These are phyloP conservation scores for Leonotis leonurus DNA, from an alignment of 257 asterid species.

Conservation along the genomic window DNA sequence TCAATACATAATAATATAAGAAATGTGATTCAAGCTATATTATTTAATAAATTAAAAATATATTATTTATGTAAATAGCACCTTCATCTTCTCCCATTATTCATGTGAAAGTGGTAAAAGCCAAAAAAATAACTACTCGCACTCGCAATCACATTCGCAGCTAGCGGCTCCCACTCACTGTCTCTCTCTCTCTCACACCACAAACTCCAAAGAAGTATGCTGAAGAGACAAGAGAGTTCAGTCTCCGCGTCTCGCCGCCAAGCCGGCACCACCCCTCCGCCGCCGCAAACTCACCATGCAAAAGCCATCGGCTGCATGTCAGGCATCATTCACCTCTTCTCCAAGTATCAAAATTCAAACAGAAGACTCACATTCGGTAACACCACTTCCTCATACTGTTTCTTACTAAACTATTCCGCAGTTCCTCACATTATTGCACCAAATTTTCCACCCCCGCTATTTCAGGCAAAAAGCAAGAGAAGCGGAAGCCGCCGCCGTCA, in stretches of 20 bases:
- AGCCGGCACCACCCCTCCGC: constrained; percentile 33
- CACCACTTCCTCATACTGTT: neutral
- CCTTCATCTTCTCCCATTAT: constrained; percentile 21
- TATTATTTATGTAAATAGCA: no score
- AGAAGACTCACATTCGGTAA: constrained; percentile 74
- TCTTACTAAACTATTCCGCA: no score
- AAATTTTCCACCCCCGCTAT: neutral
- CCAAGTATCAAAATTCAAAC: constrained; percentile 52
- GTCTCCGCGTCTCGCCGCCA: constrained; percentile 68
- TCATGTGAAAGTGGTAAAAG: constrained; percentile 29
- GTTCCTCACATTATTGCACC: neutral
- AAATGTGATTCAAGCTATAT: no score
- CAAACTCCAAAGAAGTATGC: no score
- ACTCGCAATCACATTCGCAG: no score
- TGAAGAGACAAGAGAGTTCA: constrained; percentile 68
- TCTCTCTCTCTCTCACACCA: neutral
- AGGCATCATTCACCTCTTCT: constrained; percentile 57
- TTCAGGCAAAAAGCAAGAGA: constrained; percentile 55
- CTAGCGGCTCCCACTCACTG: constrained; percentile 6
- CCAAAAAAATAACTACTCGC: constrained; percentile 4
- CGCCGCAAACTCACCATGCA: constrained; percentile 46
- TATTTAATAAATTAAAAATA: no score
- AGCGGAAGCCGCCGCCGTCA: constrained; percentile 15
- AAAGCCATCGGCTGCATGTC: constrained; percentile 82
- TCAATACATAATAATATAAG: no score